A percentile compares a stretch with the other conserved stretches of the same genome.
These are phyloP conservation scores for Selaginella moellendorffii DNA, from an alignment of 75 land plant species.

Conservation along the genomic window DNA sequence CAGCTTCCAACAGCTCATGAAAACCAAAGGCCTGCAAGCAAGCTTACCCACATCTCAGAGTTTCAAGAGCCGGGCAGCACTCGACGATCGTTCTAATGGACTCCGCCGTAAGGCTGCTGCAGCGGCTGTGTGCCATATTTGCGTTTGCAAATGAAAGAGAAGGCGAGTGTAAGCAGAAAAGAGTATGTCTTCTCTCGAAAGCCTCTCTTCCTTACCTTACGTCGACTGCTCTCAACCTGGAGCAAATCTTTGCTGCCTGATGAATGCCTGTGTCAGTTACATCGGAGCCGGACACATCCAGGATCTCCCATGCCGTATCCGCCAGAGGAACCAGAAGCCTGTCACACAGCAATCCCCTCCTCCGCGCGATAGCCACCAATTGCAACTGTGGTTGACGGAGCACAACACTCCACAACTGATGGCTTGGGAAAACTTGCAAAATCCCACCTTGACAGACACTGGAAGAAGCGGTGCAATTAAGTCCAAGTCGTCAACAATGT, in stretches of 20 bases:
- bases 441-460: constrained; percentile 40
- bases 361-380: constrained; percentile 61
- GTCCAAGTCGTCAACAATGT: constrained; percentile 34
- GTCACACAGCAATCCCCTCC: constrained; percentile 67
- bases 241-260: constrained; percentile 34
- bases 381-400: constrained; percentile 29
- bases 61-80: constrained; percentile 44
- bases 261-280: constrained; percentile 57
- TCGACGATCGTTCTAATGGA: constrained; percentile 47
- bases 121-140: constrained; percentile 70
- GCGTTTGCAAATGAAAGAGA: constrained; percentile 14
- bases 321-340: constrained; percentile 50
- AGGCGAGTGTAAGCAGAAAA: neutral
- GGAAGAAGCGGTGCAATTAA: constrained; percentile 46
- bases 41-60: constrained; percentile 78
- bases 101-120: constrained; percentile 36
- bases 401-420: neutral
- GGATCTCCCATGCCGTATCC: constrained; percentile 67
- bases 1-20: too few relatives aligned
- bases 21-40: neutral
- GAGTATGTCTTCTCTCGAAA: neutral
- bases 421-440: neutral
- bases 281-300: constrained; percentile 78
- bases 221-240: constrained; percentile 53
- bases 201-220: constrained; percentile 50